A percentile compares a stretch with the other conserved stretches of the same genome.
Evolutionary conservation across 768 basidiomycete species (phyloP).

Genomic region (Mycena floridula): DNA sequence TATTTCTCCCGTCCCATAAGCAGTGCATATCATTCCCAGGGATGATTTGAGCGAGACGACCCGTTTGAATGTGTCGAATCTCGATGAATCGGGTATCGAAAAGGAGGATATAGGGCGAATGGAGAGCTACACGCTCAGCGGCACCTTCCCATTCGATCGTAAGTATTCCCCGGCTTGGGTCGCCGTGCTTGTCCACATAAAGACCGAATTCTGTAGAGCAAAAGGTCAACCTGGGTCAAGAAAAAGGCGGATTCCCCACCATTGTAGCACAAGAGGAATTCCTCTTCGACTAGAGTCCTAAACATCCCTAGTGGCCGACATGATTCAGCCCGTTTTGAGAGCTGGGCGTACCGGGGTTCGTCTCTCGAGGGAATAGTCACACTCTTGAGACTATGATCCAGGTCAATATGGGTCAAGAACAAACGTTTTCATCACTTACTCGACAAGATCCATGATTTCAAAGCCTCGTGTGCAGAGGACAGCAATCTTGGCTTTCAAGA

Average conservation of each 20-base stretch:
- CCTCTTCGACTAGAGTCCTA: constrained; percentile 73
- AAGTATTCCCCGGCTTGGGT: constrained; percentile 61
- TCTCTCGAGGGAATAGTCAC: constrained; percentile 86
- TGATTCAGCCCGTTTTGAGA: constrained; percentile 77
- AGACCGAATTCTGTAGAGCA: constrained; percentile 71
- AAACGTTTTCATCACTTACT: constrained; percentile 52
- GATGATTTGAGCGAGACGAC: constrained; percentile 77
- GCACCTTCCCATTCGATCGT: constrained; percentile 95
- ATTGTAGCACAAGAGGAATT: constrained; percentile 86
- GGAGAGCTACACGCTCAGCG: constrained; percentile 83
- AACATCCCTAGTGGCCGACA: constrained; percentile 88
- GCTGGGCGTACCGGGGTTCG: constrained; percentile 50
- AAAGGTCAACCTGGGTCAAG: constrained; percentile 3
- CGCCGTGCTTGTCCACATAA: constrained; percentile 90
- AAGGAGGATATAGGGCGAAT: constrained; percentile 81
- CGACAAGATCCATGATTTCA: constrained; percentile 96
- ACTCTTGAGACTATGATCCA: constrained; percentile 62
- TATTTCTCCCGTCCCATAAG: constrained; percentile 81
- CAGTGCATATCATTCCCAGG: constrained; percentile 77
- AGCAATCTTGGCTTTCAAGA: constrained; percentile 90
- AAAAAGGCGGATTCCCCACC: constrained; percentile 37
- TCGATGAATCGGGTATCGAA: constrained; percentile 91
- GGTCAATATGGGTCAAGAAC: constrained; percentile 26
- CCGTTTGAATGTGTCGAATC: constrained; percentile 77
- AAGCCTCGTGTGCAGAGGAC: constrained; percentile 93